Conservation (phyloP, 768 basidiomycete genomes). For the Lactarius trivialis region DNA sequence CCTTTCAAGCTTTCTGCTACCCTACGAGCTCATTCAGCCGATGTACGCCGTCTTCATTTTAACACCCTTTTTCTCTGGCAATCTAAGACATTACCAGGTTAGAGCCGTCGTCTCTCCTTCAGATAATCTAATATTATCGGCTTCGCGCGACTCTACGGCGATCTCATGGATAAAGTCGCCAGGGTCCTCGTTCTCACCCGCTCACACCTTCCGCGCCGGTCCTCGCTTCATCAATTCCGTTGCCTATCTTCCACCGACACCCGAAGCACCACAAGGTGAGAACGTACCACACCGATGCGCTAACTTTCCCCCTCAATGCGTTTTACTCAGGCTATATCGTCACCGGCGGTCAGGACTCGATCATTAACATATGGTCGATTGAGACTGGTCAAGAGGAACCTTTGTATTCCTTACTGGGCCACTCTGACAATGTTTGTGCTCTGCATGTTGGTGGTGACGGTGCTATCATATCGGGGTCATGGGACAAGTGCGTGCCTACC, state of each 20-base stretch:
- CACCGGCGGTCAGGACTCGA: slow-evolving; percentile 83
- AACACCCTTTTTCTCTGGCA: slow-evolving; percentile 24
- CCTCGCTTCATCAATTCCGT: slow-evolving; percentile 77
- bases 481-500: slow-evolving; percentile 73
- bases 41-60: slow-evolving; percentile 44
- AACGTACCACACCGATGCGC: background rate
- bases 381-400: slow-evolving; percentile 61
- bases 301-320: slow-evolving; percentile 19
- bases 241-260: slow-evolving; percentile 54
- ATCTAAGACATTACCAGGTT: slow-evolving; percentile 47
- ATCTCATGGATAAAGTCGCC: slow-evolving; percentile 71
- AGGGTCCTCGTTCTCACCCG: slow-evolving; percentile 46
- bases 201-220: slow-evolving; percentile 53
- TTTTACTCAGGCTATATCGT: slow-evolving; percentile 55
- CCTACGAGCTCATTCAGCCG: slow-evolving; percentile 60
- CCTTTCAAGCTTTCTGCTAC: slow-evolving; percentile 74
- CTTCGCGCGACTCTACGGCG: slow-evolving; percentile 87
- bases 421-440: slow-evolving; percentile 85
- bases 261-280: slow-evolving; percentile 65
- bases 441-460: slow-evolving; percentile 65
- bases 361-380: slow-evolving; percentile 78
- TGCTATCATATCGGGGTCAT: slow-evolving; percentile 86
- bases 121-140: slow-evolving; percentile 74
- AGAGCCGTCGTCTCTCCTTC: slow-evolving; percentile 74
- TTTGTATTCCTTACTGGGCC: slow-evolving; percentile 77